Evolutionary conservation across 2,329 filamentous ascomycete species (phyloP), one percentile per base, ranked within the genome.

Genomic region (Diaporthe vexans): DNA sequence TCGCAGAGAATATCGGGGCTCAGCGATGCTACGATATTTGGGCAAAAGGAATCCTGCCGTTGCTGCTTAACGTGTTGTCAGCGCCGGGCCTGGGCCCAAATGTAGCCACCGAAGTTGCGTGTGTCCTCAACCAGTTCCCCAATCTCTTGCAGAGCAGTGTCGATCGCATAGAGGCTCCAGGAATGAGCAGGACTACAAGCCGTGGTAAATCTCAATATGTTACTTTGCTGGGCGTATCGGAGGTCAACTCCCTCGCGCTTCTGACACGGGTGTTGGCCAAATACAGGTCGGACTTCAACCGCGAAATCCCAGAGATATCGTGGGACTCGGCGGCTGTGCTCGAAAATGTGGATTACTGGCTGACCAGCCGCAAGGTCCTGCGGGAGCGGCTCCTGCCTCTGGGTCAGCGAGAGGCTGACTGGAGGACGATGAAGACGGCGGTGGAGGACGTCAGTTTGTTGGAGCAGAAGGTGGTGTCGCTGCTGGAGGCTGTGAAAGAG

Each of bases 41-140:
- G 97, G 91, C 92, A 26, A 93, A 94, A 77, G 97, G 95, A 1
- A 90, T 98, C 73, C 87, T 99, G 4, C 97, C 97, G 0, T 86
- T 99, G 24, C 93, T 96, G 75, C 89, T 99, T 58, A 98, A 98
- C 82, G 88, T 99, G 37, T 89, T 99, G 26, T 91, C 93, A 74
- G 91, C 94, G 15, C 72, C 74, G 40, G 74, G 74, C 9, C 91
- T 99, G 24, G 95, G 95, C 15, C 89, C 92, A 1, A 93, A 94
- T 1, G 91, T 97, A 61, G 95, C 95, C 0, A 91, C 93, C 0
- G 97, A 99, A 82, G 91, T 98, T 8, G 91, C 94, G 0, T 92
- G 92, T 74, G 97, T 98, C 81, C 88, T 99, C 37, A 97, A 97
- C 80, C 93, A 95, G 81, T 99, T 98, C 82, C 93, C 94, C 15